A percentile compares a stretch with the other conserved stretches of the same genome.
Evolutionary conservation across 768 basidiomycete genomes (phyloP).

Genomic region (Auricularia cornea): DNA sequence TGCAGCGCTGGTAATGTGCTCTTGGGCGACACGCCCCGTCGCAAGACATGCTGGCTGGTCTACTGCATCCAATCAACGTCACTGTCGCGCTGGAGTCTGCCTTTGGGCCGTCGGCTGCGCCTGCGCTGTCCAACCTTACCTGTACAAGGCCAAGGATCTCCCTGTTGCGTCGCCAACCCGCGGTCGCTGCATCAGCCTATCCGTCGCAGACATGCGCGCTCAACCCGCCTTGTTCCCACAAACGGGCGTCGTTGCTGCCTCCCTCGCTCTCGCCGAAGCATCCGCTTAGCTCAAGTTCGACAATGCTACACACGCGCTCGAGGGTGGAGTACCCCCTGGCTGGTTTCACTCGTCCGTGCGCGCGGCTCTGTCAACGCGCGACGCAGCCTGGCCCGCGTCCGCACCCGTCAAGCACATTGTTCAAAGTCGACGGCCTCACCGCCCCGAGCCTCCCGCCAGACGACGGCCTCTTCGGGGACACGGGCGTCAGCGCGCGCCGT

Average conservation of each 20-base stretch:
- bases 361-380: neutral
- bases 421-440: neutral
- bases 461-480: neutral
- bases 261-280: no score
- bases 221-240: neutral
- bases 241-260: neutral
- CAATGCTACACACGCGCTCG: neutral
- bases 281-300: no score
- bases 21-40: no score
- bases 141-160: neutral
- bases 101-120: neutral
- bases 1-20: no score
- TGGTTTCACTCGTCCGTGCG: neutral
- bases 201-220: neutral
- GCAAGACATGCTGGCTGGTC: no score
- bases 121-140: neutral
- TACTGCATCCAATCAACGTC: neutral
- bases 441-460: neutral
- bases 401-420: neutral
- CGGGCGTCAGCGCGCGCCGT: neutral
- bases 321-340: neutral
- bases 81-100: neutral
- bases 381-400: neutral
- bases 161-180: neutral
- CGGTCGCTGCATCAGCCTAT: neutral